A percentile compares a stretch with the other conserved stretches of the same genome.
phyloP scores from a whole-genome alignment of 352 stramenopile species.

The Globisporangium spinosum region DNA sequence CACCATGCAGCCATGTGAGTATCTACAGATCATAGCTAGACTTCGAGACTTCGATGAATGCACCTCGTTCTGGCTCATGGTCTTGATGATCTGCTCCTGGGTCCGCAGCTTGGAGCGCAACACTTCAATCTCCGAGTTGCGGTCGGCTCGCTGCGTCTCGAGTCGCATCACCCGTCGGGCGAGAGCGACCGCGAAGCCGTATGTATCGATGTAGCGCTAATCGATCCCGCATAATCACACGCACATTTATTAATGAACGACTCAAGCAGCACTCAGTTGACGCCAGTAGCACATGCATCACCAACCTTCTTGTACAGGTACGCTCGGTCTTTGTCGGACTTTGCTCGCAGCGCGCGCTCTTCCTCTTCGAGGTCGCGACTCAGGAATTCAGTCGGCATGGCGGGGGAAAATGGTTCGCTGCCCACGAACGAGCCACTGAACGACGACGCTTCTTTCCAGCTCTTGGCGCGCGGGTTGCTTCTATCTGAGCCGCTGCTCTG shows the following conservation, averaged over 20 bases:
- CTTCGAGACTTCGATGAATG: background rate
- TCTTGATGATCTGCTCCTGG: conserved; percentile 53
- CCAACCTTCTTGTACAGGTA: conserved; percentile 76
- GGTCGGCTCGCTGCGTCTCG: conserved; percentile 33
- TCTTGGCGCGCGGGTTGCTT: background rate
- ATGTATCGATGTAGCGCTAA: conserved; percentile 69
- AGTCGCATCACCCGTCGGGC: conserved; percentile 43
- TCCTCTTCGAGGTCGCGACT: conserved; percentile 59
- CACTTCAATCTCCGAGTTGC: conserved; percentile 42
- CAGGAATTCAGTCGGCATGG: conserved; percentile 54
- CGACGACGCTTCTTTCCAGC: conserved; percentile 13
- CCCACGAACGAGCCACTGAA: conserved; percentile 25
- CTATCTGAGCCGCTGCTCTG: conserved; percentile 9
- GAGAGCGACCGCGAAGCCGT: conserved; percentile 50
- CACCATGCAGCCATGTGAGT: background rate
- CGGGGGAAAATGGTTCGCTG: conserved; percentile 29
- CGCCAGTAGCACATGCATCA: background rate
- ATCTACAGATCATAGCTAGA: background rate
- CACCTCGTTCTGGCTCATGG: conserved; percentile 45
- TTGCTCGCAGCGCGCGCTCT: conserved; percentile 45
- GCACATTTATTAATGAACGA: background rate
- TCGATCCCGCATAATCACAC: background rate
- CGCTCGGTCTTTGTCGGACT: conserved; percentile 56
- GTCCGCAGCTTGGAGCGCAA: conserved; percentile 45
- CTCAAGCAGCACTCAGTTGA: background rate